Conservation (phyloP, 2,329 filamentous ascomycete genomes). For the Colletotrichum truncatum region DNA sequence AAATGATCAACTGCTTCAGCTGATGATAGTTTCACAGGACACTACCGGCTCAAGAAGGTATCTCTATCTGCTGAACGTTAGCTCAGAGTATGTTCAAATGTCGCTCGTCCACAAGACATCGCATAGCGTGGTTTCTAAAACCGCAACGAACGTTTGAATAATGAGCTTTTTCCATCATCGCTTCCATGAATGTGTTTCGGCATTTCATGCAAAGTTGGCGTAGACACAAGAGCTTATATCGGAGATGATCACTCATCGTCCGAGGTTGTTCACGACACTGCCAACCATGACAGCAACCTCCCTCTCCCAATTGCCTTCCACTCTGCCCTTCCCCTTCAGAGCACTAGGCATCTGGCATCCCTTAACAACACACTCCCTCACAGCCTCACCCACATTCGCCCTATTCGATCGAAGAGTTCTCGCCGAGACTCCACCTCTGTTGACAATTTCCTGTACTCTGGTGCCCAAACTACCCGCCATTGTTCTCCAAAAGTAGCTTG, state of each 20-base stretch:
- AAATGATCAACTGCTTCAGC: neutral
- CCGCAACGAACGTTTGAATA: neutral
- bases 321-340: conserved; percentile 54
- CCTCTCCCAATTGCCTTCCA: conserved; percentile 76
- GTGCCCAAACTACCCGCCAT: conserved; percentile 81
- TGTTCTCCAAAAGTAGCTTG: conserved; percentile 93
- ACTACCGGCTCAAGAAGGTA: too few species aligned
- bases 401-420: conserved; percentile 82
- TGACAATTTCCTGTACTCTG: conserved; percentile 85
- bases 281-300: conserved; percentile 96
- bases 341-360: conserved; percentile 76
- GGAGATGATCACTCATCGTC: conserved; percentile 42
- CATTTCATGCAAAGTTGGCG: neutral
- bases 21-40: too few species aligned
- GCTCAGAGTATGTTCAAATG: too few species aligned
- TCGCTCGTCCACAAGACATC: too few species aligned
- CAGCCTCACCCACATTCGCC: conserved; percentile 77
- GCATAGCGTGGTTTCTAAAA: too few species aligned
- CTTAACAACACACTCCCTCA: conserved; percentile 83
- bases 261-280: conserved; percentile 73
- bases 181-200: neutral
- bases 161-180: neutral
- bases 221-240: neutral
- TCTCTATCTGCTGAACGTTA: too few species aligned
- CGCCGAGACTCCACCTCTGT: conserved; percentile 83